Percentiles rank a stretch among this genome's conserved stretches.
phyloP scores from a whole-genome alignment of 1,284 basidiomycete genomes.

The Pseudozyma pruni region DNA sequence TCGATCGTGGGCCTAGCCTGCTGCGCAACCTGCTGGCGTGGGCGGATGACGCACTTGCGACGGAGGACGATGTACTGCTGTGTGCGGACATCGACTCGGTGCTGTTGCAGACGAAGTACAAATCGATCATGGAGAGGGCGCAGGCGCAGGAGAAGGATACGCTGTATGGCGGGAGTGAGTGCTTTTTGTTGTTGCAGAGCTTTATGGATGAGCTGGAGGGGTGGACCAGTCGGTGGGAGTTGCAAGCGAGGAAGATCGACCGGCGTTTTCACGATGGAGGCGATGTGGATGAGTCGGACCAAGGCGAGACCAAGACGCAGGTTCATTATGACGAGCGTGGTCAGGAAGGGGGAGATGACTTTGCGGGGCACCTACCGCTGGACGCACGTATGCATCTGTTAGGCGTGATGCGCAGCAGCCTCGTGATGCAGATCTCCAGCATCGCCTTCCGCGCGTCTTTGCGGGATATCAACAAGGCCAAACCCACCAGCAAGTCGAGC shows the following conservation, averaged over 20 bases:
- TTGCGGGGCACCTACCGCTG: conserved; percentile 20
- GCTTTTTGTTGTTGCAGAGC: conserved; percentile 42
- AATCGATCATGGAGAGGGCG: conserved; percentile 47
- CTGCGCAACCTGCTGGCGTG: conserved; percentile 41
- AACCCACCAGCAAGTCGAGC: conserved; percentile 20
- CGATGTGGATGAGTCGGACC: neutral
- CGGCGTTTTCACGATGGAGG: conserved; percentile 28
- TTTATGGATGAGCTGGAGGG: conserved; percentile 48
- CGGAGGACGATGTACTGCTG: conserved; percentile 41
- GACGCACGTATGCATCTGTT: conserved; percentile 34
- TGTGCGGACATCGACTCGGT: conserved; percentile 50
- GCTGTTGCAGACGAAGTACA: conserved; percentile 50
- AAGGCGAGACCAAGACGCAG: neutral
- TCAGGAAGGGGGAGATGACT: no score
- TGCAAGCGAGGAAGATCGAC: conserved; percentile 43
- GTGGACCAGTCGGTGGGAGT: conserved; percentile 41
- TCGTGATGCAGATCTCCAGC: conserved; percentile 49
- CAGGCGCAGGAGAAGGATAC: conserved; percentile 44
- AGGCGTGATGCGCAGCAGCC: conserved; percentile 42
- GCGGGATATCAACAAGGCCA: conserved; percentile 46
- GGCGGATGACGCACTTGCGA: conserved; percentile 31
- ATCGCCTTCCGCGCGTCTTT: conserved; percentile 48
- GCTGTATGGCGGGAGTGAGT: conserved; percentile 39
- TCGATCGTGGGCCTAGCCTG: conserved; percentile 41
- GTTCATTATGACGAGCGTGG: no score